Base-by-base conservation (phyloP, 306 rosid genomes). In the Myrica gale region DNA sequence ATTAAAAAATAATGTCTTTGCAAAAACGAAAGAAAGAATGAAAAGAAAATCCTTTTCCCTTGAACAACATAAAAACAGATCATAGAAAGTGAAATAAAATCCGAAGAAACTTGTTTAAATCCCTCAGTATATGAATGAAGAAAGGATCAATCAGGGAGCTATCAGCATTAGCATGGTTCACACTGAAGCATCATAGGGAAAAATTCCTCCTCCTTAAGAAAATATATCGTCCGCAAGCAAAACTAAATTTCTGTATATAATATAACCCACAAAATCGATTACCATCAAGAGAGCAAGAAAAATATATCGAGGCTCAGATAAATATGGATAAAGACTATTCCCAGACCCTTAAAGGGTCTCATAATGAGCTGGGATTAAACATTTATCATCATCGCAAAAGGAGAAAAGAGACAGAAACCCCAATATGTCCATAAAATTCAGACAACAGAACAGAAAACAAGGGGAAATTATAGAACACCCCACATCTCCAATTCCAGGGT, bases 291-390 rank as follows among this genome's bases (percentile, higher is more conserved):
- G 20, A 5, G 6, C 6, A 20, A 15, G 13, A 56, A 56, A 32
- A 3, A 0, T 0, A 26, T 3, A 26, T 32, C 37, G 37, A 72
- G 51, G 87, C 87, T 86, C 84, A 83, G 84, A 83, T 69, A 76
- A 52, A 76, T 53, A 75, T 82, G 82, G 77, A 60, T 57, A 50
- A 48, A 20, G 47, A 68, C 56, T 65, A 84, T 73, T 87, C 90
- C 82, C 65, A 13, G 86, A 81, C 90, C 88, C 68, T 71, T 68
- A 32, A 72, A 84, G 84, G 77, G 43, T 61, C 86, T 86, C 87
- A 67, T 84, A 74, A 78, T 81, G 88, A 84, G 88, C 88, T 79
- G 88, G 88, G 88, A 87, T 82, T 69, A 57, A 78, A 61, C 81
- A 81, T 62, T 63, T 76, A 79, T 83, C 86, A 82, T 84, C 90